Percentiles rank a stretch among this genome's conserved stretches.
Conservation (phyloP, 192 early-diverging fungal genomes). For the Coemansia sp. region DNA sequence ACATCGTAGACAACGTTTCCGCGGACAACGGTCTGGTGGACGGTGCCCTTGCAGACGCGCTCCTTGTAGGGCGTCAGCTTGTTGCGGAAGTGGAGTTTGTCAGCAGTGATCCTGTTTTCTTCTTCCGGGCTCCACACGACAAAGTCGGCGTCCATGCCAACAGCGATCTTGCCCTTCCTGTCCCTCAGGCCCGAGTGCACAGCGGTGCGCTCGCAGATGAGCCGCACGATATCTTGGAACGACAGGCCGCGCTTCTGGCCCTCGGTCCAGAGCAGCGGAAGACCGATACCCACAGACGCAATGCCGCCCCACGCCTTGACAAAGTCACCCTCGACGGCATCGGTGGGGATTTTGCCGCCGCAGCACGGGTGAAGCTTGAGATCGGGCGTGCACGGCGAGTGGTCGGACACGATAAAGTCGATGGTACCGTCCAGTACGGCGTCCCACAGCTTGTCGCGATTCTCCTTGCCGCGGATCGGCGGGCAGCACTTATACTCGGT, state of each 20-base stretch:
- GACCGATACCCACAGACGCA: constrained; percentile 76
- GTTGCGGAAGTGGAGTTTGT: constrained; percentile 78
- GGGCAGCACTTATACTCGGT: constrained; percentile 88
- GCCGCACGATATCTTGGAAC: constrained; percentile 59
- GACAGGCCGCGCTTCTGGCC: constrained; percentile 63
- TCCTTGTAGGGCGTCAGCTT: constrained; percentile 78
- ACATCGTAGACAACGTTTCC: constrained; percentile 59
- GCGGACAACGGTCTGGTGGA: constrained; percentile 72
- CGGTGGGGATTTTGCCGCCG: constrained; percentile 18
- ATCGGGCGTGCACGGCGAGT: constrained; percentile 78
- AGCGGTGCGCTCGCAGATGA: constrained; percentile 69
- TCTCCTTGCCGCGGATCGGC: constrained; percentile 69
- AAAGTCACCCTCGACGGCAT: constrained; percentile 69
- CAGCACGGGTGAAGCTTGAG: constrained; percentile 63
- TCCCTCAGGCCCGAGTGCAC: constrained; percentile 58
- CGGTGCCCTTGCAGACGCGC: constrained; percentile 59
- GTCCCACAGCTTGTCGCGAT: constrained; percentile 70
- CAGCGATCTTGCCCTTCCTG: constrained; percentile 68
- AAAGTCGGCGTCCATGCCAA: constrained; percentile 76
- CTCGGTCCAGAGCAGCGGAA: constrained; percentile 76
- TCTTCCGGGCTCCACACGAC: constrained; percentile 75
- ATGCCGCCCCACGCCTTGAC: constrained; percentile 81
- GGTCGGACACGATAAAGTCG: constrained; percentile 80
- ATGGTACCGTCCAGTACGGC: constrained; percentile 75
- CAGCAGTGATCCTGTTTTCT: constrained; percentile 57